These are phyloP conservation scores for Sicyos edulis DNA, from an alignment of 306 rosid species.

Conservation along the genomic window DNA sequence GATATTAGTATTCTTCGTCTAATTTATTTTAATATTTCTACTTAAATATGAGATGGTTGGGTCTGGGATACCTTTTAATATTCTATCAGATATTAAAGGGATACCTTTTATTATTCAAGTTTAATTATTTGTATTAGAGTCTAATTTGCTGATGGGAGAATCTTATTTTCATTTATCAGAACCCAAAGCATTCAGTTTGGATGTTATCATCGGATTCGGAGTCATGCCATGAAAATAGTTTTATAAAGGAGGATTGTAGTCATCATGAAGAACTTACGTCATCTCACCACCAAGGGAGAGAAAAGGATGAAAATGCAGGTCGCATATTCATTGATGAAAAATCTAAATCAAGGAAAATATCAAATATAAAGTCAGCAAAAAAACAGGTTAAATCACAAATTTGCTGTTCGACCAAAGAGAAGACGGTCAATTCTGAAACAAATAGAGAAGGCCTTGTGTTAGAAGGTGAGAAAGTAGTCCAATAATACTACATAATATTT, in stretches of 20 bases:
- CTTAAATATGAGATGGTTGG: neutral
- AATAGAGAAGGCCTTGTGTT: constrained; percentile 38
- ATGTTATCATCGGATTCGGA: constrained; percentile 70
- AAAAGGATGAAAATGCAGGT: constrained; percentile 30
- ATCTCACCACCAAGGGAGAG: constrained; percentile 30
- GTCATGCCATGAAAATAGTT: constrained; percentile 35
- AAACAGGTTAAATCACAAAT: constrained; percentile 28
- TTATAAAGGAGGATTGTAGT: constrained; percentile 30
- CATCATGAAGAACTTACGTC: constrained; percentile 34
- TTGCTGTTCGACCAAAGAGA: constrained; percentile 33
- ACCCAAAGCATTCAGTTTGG: constrained; percentile 47
- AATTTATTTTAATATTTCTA: neutral
- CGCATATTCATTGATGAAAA: constrained; percentile 31
- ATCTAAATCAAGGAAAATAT: constrained; percentile 44
- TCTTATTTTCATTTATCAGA: constrained; percentile 33
- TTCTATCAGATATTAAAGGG: too few species aligned
- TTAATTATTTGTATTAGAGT: constrained; percentile 5
- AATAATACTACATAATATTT: neutral
- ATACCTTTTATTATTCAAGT: neutral
- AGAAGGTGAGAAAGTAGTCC: constrained; percentile 9
- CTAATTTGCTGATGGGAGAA: constrained; percentile 27
- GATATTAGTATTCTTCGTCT: neutral
- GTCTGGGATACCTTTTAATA: too few species aligned
- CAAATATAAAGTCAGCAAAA: constrained; percentile 36
- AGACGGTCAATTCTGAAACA: constrained; percentile 30